Evolutionary conservation across 164 flowering plant genomes (phyloP).

Genomic region (Pachysandra terminalis): DNA sequence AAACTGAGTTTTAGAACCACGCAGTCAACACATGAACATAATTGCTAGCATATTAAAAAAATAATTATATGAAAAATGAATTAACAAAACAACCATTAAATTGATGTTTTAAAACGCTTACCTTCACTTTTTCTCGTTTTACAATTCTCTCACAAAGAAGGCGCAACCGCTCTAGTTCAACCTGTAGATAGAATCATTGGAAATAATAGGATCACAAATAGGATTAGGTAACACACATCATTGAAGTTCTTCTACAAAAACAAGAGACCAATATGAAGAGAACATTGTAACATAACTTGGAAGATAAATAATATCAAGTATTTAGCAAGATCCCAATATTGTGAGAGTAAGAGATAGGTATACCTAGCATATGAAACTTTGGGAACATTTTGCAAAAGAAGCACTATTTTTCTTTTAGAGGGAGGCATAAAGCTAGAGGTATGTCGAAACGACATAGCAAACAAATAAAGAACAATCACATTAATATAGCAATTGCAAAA

Average conservation of each 20-base stretch:
- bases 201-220: no score
- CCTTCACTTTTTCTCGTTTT: slow-evolving; percentile 88
- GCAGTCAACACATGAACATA: background rate
- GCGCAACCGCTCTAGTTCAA: slow-evolving; percentile 88
- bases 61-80: background rate
- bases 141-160: slow-evolving; percentile 92
- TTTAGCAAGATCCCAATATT: background rate
- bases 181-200: slow-evolving; percentile 36
- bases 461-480: no score
- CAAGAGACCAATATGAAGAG: background rate
- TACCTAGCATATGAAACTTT: no score
- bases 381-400: no score
- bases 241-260: background rate
- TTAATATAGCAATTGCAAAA: no score
- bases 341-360: background rate
- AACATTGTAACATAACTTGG: background rate
- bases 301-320: background rate
- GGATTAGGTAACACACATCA: background rate
- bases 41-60: no score
- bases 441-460: no score
- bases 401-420: no score
- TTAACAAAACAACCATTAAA: background rate
- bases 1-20: no score
- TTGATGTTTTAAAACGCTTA: slow-evolving; percentile 20
- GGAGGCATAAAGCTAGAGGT: no score